Base-by-base conservation (phyloP, 1,284 basidiomycete species). In the Fomitiporia mediterranea region DNA sequence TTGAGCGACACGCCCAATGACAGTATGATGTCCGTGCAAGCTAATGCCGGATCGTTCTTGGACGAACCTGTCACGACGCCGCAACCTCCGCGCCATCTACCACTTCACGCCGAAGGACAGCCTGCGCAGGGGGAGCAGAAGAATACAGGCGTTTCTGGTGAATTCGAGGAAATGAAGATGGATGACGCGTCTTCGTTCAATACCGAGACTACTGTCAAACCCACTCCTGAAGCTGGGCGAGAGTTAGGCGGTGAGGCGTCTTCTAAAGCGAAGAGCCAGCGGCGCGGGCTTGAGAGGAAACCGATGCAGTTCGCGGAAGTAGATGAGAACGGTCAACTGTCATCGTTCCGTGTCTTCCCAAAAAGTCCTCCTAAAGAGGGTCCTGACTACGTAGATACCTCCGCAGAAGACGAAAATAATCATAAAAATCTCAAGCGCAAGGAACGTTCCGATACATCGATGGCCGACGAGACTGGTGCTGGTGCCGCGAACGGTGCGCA, bases 151-250 rank as follows among this genome's bases (percentile, higher is more conserved):
- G 37, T 56, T n/a, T 35, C 50, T 23, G 35, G 40, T 27, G 38
- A 43, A 21, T 51, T 56, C 25, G 55, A 56, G 49, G 49, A 56
- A n/a, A 56, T 56, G 3, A 32, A 23, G 17, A 51, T 56, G 55
- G 39, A 56, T 15, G 49, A 56, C 19, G 50, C 6, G 7, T 30
- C 44, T 3, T 17, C 44, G 13, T 21, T 46, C 9, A n/a, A n/a
- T n/a, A 15, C 44, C 30, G 55, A 6, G n/a, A 35, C 46, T 15
- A 30, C 39, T 7, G 37, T 21, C 11, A 4, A 23, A 19, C 23
- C 47, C 13, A 37, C 28, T 35, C 2, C 21, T 17, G 25, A 42
- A 17, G n/a, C 27, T 9, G 9, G 9, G 15, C 40, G 40, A 9
- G 25, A 27, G 1, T n/a, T 19, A 3, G 17, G 19, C 7, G 27